Base-by-base conservation (phyloP, 2,329 filamentous ascomycete species). In the Trichophyton benhamiae region DNA sequence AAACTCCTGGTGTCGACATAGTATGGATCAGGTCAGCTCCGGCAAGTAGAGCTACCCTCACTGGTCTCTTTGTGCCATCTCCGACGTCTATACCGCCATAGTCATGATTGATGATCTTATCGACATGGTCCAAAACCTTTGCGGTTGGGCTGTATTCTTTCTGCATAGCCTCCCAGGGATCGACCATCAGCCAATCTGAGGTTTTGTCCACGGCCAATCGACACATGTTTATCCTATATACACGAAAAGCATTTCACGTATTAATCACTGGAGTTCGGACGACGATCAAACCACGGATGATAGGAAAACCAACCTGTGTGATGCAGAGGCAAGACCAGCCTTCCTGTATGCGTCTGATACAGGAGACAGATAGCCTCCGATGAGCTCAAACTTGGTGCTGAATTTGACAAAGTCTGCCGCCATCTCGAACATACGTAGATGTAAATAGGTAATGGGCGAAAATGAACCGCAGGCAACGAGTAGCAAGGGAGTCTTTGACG, bases 141-240 rank as follows among this genome's bases (percentile, higher is more conserved):
- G 91, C 92, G 0, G 92, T 97, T 15, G 91, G 90, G 64, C 90
- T 86, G 72, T 96, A 97, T 66, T 88, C 82, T 69, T 86, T 83
- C 75, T 95, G 85, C 68, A 87, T 79, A n/a, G 89, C 88, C 78
- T 96, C 91, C 87, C 88, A 95, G 0, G 88, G 85, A 71, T 95
- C 90, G 53, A 94, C 88, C 84, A 90, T 90, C 63, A 95, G 79
- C 86, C 88, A 91, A 67, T 84, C 84, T 58, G 86, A 86, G 59
- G 88, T 86, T 67, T 87, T 81, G 30, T 76, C 74, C 25, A 90
- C 86, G 6, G 90, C 91, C 42, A 95, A 79, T 68, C 88, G 83
- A 74, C 90, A 95, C 91, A 96, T 96, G 65, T 87, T 84, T 65
- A 94, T 82, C 67, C 83, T 84, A 62, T 17, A 17, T 3, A 15